Evolutionary conservation across 345 rosid genomes (phyloP).

Genomic region (Camelina laxa): DNA sequence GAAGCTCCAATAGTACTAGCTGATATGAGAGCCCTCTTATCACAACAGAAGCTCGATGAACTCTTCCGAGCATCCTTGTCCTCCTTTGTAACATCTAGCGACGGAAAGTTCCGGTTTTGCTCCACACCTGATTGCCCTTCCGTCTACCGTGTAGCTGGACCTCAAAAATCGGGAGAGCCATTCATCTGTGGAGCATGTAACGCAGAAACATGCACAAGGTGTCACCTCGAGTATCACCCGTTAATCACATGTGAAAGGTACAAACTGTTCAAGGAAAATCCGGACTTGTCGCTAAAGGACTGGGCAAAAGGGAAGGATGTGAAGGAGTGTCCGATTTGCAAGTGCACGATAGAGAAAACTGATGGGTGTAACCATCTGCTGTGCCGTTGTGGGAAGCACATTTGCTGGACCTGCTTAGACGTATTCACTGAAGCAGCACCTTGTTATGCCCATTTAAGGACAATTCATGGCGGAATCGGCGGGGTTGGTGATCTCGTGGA

Average conservation of each 20-base stretch:
- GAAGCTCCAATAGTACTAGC: slow-evolving; percentile 54
- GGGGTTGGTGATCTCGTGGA: not conserved
- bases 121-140: slow-evolving; percentile 91
- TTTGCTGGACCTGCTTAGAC: slow-evolving; percentile 83
- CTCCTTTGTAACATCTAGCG: slow-evolving; percentile 66
- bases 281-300: slow-evolving; percentile 74
- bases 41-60: slow-evolving; percentile 73
- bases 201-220: slow-evolving; percentile 69
- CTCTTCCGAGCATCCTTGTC: slow-evolving; percentile 78
- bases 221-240: slow-evolving; percentile 83
- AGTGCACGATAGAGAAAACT: slow-evolving; percentile 69
- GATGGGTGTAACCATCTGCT: slow-evolving; percentile 87
- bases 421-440: slow-evolving; percentile 50
- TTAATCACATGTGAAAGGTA: slow-evolving; percentile 73
- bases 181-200: slow-evolving; percentile 79
- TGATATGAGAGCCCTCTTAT: slow-evolving; percentile 65
- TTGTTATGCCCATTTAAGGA: slow-evolving; percentile 56
- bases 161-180: slow-evolving; percentile 48
- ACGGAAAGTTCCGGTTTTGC: slow-evolving; percentile 71
- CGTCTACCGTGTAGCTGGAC: slow-evolving; percentile 61
- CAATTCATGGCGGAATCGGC: slow-evolving; percentile 42
- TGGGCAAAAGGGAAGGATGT: slow-evolving; percentile 82
- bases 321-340: slow-evolving; percentile 75
- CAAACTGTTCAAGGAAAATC: slow-evolving; percentile 71
- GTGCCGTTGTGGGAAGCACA: slow-evolving; percentile 82